These are phyloP conservation scores for Vaccinium darrowii DNA, from an alignment of 148 eudicot genomes.

Conservation along the genomic window DNA sequence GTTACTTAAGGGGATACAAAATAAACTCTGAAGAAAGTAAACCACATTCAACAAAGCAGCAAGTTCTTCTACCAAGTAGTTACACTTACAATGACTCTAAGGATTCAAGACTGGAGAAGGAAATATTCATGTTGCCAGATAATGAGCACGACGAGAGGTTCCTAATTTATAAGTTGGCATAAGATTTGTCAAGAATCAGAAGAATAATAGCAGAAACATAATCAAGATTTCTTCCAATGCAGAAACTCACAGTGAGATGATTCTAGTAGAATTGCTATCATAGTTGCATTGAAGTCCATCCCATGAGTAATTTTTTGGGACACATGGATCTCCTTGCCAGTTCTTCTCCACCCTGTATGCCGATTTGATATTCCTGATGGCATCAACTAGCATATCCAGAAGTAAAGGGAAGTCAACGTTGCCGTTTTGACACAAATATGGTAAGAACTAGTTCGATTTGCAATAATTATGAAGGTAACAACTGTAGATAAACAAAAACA, in stretches of 20 bases:
- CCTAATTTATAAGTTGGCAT: not conserved
- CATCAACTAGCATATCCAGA: conserved; percentile 24
- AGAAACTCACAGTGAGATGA: not conserved
- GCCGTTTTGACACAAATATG: not conserved
- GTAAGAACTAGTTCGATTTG: not conserved
- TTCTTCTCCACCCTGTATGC: conserved; percentile 25
- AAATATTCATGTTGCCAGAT: not conserved
- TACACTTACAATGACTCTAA: not conserved
- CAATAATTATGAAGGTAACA: not conserved
- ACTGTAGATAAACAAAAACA: not conserved
- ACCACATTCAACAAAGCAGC: not conserved
- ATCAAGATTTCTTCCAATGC: not conserved
- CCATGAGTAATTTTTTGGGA: conserved; percentile 22
- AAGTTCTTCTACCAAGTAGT: not conserved
- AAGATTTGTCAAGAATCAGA: not conserved
- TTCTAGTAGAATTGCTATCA: not conserved
- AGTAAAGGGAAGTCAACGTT: not conserved
- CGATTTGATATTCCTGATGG: conserved; percentile 34
- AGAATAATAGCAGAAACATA: not conserved
- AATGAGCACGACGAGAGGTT: not conserved
- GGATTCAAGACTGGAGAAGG: not conserved
- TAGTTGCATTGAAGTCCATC: not conserved
- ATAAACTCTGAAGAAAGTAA: not conserved
- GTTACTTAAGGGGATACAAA: not conserved
- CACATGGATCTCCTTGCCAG: conserved; percentile 64